Conservation (phyloP, 169 alveolate genomes). For the Miamiensis avidus region DNA sequence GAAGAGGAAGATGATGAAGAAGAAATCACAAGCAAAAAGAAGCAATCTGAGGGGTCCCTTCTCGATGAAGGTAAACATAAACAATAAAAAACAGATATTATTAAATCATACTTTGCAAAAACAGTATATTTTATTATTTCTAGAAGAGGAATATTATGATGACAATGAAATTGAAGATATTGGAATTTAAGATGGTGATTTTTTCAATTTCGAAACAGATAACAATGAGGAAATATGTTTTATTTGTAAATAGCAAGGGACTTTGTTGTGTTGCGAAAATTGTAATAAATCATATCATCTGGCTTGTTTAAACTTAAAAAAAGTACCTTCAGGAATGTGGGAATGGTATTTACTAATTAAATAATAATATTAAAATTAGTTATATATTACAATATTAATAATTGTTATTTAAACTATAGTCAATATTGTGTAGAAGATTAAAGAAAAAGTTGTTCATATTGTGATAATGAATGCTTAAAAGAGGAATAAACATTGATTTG, state of each 20-base stretch:
- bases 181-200: neutral
- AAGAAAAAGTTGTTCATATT: conserved; percentile 27
- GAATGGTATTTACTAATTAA: conserved; percentile 22
- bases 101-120: neutral
- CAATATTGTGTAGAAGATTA: conserved; percentile 42
- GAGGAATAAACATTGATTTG: conserved; percentile 26
- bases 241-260: conserved; percentile 38
- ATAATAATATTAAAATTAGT: neutral
- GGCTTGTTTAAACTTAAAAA: conserved; percentile 41
- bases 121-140: neutral
- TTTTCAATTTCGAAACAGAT: conserved; percentile 5
- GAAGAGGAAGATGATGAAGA: neutral
- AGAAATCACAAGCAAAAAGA: neutral
- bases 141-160: neutral
- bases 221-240: conserved; percentile 14
- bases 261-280: conserved; percentile 51
- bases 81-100: neutral
- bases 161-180: neutral
- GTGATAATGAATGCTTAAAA: conserved; percentile 9
- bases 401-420: neutral
- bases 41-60: neutral
- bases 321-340: conserved; percentile 47
- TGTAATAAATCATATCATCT: conserved; percentile 57
- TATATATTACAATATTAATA: too few relatives aligned
- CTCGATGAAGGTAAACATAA: neutral